Base-by-base conservation (phyloP, 169 alveolate species). In the Cyclospora cayetanensis region DNA sequence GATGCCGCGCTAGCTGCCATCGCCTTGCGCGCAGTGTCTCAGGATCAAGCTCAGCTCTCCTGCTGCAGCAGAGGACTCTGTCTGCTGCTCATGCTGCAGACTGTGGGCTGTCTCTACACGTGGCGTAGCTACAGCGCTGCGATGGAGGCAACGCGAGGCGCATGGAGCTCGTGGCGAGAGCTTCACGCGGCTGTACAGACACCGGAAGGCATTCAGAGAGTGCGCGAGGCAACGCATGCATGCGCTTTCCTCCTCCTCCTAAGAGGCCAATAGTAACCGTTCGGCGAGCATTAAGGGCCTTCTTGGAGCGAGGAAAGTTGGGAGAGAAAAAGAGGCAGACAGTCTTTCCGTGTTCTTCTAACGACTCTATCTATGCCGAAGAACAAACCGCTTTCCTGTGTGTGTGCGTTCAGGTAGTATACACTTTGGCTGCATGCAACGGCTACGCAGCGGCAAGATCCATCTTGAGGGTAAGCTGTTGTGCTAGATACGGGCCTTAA, bases 161-260 rank as follows among this genome's bases (percentile, higher is more conserved):
- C 20, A 3, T 93, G 95, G 95, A 41, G 60, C 22, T 92, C 83
- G 3, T 93, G 95, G 95, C 91, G 89, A 41, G 93, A 79, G 35
- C n/a, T 90, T 15, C 91, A 79, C 35, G 60, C 43, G 7, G 79
- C 22, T 25, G 25, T 70, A 42, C 91, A 65, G 42, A 22, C 84
- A 2, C 43, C 74, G n/a, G 46, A 41, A 12, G 91, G 91, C 46
- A 43, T 85, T 5, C 41, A 31, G 9, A 60, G 43, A 22, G 91
- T 85, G n/a, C n/a, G n/a, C n/a, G n/a, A n/a, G n/a, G n/a, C n/a
- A n/a, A n/a, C n/a, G n/a, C n/a, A n/a, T n/a, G n/a, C n/a, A n/a
- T n/a, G n/a, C n/a, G n/a, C n/a, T n/a, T n/a, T n/a, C n/a, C n/a
- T n/a, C n/a, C n/a, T n/a, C n/a, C n/a, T n/a, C n/a, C n/a, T n/a